Conservation (phyloP, 495 filamentous ascomycete species). For the Hypoxylon subgilvum region DNA sequence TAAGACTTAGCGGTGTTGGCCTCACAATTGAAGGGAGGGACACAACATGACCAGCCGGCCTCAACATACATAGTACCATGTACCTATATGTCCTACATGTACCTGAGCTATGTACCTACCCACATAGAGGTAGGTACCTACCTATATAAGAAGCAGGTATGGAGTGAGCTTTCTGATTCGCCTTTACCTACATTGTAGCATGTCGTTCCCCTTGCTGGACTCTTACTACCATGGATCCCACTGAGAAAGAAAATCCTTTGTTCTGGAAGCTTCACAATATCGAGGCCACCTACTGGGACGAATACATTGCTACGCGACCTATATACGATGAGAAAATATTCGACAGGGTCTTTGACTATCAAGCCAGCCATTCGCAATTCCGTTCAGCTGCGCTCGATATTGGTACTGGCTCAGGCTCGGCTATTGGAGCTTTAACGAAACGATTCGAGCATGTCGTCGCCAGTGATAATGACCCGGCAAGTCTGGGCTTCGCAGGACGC, state of each 20-base stretch:
- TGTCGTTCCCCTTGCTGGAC: too few species aligned
- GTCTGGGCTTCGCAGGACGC: conserved; percentile 25
- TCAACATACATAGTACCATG: too few species aligned
- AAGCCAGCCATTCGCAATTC: conserved; percentile 21
- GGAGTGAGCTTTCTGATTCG: too few species aligned
- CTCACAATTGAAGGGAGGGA: too few species aligned
- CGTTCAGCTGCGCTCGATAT: conserved; percentile 39
- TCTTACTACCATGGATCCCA: background rate
- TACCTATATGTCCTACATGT: too few species aligned
- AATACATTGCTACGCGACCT: conserved; percentile 14
- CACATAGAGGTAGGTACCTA: too few species aligned
- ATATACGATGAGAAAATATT: conserved; percentile 25
- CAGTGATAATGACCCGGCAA: conserved; percentile 29
- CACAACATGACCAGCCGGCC: too few species aligned
- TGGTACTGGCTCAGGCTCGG: conserved; percentile 39
- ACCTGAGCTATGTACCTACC: too few species aligned
- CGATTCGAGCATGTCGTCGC: conserved; percentile 38
- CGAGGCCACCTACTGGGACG: conserved; percentile 17
- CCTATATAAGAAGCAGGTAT: too few species aligned
- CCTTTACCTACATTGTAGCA: too few species aligned
- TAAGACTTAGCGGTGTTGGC: too few species aligned
- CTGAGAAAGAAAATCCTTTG: background rate
- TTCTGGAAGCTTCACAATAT: conserved; percentile 8
- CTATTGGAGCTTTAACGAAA: conserved; percentile 22
- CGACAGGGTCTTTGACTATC: conserved; percentile 37